Conservation (phyloP, 169 alveolate species). For the Babesia divergens region DNA sequence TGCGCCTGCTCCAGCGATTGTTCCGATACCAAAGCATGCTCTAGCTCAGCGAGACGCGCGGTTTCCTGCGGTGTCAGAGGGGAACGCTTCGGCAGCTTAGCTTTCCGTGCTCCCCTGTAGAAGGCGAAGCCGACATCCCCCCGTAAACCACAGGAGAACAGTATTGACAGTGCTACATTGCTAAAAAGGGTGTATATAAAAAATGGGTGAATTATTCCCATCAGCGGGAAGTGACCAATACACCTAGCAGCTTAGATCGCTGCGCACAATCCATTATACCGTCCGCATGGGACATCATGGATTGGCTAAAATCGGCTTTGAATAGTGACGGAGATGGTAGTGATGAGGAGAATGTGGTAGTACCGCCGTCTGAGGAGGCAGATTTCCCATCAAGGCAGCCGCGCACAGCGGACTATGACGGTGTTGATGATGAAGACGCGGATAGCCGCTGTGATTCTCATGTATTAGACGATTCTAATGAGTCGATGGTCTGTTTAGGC, state of each 20-base stretch:
- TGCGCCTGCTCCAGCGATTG: background rate
- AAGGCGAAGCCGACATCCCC: slow-evolving; percentile 16
- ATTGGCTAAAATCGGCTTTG: slow-evolving; percentile 39
- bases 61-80: slow-evolving; percentile 2
- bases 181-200: background rate
- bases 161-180: background rate
- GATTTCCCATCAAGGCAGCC: background rate
- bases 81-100: background rate
- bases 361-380: background rate
- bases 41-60: slow-evolving; percentile 9
- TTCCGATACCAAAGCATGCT: background rate
- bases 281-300: background rate
- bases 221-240: slow-evolving; percentile 31
- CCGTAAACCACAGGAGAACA: background rate
- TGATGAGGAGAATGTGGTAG: background rate
- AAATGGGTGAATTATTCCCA: slow-evolving; percentile 2
- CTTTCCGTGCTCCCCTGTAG: background rate
- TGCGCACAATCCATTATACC: background rate
- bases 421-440: background rate
- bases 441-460: background rate
- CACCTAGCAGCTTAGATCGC: background rate
- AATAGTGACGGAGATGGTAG: slow-evolving; percentile 1
- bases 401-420: background rate
- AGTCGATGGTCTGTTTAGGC: background rate
- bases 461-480: background rate